Evolutionary conservation across 176 grass and related monocot genomes (phyloP).

Genomic region (Phragmites australis): DNA sequence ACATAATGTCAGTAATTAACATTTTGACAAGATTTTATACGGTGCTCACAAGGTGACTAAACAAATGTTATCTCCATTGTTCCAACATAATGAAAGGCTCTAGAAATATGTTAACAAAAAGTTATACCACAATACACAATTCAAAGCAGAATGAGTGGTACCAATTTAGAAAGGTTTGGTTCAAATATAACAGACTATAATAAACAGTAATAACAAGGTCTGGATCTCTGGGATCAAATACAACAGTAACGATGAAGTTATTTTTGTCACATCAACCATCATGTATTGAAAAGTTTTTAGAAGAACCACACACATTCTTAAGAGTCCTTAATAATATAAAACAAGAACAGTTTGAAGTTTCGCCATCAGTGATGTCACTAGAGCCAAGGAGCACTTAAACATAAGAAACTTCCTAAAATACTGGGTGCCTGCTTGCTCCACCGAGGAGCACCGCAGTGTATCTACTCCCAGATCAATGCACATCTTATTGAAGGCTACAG

Average conservation of each 20-base stretch:
- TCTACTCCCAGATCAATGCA: conserved; percentile 12
- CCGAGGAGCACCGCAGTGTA: neutral
- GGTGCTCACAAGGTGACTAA: neutral
- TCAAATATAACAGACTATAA: neutral
- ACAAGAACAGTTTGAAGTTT: neutral
- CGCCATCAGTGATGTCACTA: conserved; percentile 25
- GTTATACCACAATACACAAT: neutral
- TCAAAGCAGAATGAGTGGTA: neutral
- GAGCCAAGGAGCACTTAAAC: conserved; percentile 15
- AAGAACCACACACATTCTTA: neutral
- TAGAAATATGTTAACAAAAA: conserved; percentile 19
- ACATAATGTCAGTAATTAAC: neutral
- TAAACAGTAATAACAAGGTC: neutral
- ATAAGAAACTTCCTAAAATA: conserved; percentile 22
- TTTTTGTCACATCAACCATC: neutral
- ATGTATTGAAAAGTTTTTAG: neutral
- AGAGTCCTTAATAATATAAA: conserved; percentile 4
- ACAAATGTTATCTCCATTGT: neutral
- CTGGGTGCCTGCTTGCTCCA: neutral
- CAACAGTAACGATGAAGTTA: neutral
- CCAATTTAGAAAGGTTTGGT: neutral
- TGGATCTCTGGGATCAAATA: neutral
- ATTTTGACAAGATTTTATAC: neutral
- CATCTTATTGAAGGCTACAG: conserved; percentile 20
- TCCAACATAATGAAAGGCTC: neutral